Evolutionary conservation across 192 early-diverging fungal species (phyloP), one percentile per base, ranked within the genome.

Genomic region (Podila horticola): DNA sequence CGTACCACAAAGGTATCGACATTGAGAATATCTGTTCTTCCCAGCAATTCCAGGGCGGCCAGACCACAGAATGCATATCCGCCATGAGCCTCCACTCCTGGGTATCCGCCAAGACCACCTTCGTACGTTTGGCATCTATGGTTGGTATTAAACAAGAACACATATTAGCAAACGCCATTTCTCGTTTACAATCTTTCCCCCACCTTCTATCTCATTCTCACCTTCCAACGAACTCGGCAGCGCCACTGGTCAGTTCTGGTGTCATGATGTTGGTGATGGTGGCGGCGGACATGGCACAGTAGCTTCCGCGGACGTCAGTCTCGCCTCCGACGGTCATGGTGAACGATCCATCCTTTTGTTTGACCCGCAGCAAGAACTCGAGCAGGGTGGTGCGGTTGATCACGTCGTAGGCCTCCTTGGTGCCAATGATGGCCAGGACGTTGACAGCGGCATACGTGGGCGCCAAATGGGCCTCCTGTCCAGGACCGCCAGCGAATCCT

Each of bases 11-110:
- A 66, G 2, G 85, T 82, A 17, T 88, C 84, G 1, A 91, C 57
- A 72, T 97, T 83, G 58, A 98, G 73, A 36, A 85, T 22, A 65
- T 95, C 84, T 9, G 91, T 85, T 58, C 84, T 75, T 38, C 88
- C 91, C 33, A 98, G 67, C 17, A 98, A 84, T 62, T 93, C 92
- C 69, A 96, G 73, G 0, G 98, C 95, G 0, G 96, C 98, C 45
- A 98, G 67, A 8, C 90, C 98, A 79, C 97, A 98, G 68, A 96
- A 95, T 6, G 95, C 94, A 83, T 99, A 99, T 5, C 98, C 98
- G 50, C 96, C 95, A 72, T 99, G 97, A 7, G 95, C 96, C 69
- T 99, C 98, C 0, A 92, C 88, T 2, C 92, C 91, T 4, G 96
- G 97, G 38, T 83, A 87, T 19, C 89, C 88, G 0, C 93, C 94